These are phyloP conservation scores for Pachysolen tannophilus DNA, from an alignment of 805 yeast species.

Conservation along the genomic window DNA sequence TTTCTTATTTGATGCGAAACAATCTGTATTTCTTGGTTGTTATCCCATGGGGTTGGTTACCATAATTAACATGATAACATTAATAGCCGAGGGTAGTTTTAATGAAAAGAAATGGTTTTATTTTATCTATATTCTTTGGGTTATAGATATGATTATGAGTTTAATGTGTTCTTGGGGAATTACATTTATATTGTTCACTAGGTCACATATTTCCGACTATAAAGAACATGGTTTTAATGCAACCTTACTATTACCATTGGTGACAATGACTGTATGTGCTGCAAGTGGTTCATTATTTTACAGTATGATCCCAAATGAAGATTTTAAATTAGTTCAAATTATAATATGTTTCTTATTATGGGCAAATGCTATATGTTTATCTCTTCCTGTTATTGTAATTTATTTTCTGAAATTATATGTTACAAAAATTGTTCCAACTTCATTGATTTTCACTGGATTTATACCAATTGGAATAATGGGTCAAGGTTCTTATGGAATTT, in stretches of 20 bases:
- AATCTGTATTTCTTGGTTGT: conserved; percentile 67
- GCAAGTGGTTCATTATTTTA: conserved; percentile 59
- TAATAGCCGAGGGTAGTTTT: conserved; percentile 27
- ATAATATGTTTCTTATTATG: conserved; percentile 51
- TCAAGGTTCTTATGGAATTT: conserved; percentile 70
- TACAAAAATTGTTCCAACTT: conserved; percentile 50
- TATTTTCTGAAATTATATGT: conserved; percentile 54
- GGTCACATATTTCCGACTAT: conserved; percentile 18
- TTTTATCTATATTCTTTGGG: conserved; percentile 62
- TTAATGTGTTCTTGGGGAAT: conserved; percentile 55
- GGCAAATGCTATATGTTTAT: conserved; percentile 60
- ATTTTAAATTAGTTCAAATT: conserved; percentile 43
- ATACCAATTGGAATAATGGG: conserved; percentile 82
- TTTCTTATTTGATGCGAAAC: conserved; percentile 30
- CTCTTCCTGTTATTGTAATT: conserved; percentile 45
- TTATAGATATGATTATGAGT: conserved; percentile 52
- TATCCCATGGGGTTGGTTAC: conserved; percentile 75
- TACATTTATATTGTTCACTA: conserved; percentile 39
- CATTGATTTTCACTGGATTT: conserved; percentile 54
- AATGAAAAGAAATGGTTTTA: conserved; percentile 32
- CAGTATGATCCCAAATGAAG: conserved; percentile 29
- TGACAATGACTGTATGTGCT: conserved; percentile 69
- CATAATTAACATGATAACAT: conserved; percentile 47
- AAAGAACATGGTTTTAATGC: conserved; percentile 33
- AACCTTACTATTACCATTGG: conserved; percentile 64